Base-by-base conservation (phyloP, 768 basidiomycete species). In the Cubamyces sp. region DNA sequence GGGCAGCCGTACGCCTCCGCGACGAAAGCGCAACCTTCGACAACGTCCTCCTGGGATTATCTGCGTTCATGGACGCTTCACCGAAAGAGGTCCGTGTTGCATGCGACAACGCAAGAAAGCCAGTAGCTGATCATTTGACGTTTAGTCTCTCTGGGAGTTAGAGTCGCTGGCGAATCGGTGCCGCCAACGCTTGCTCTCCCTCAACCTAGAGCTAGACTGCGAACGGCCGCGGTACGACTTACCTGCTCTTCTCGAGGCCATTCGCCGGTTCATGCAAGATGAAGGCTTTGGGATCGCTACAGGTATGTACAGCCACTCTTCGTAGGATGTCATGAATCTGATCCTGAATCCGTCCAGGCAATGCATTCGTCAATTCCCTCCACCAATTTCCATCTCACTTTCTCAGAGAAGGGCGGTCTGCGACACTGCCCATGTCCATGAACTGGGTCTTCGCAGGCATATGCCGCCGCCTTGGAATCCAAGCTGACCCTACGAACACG, bases 301-400 rank as follows among this genome's bases (percentile, higher is more conserved):
- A 57, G 64, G 83, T 85, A 62, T 69, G 79, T 68, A 3, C 11
- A 26, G 7, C 16, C 47, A 16, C 11, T 3, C 11, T 26, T 21
- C 18, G 41, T 5, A 42, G 5, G 41, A 15, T 14, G 3, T 42
- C 41, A 42, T 42, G 12, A 42, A 42, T 9, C 43, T 45, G 4
- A 9, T 9, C n/a, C n/a, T 45, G n/a, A 3, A 45, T 9, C n/a
- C 19, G 9, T 26, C 21, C 62, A 82, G 81, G 70, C 4, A 45
- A 68, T n/a, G 68, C 68, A 15, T 85, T 82, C 66, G 73, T 77
- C 54, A 64, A 76, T 37, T 74, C 84, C n/a, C 68, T 76, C 52
- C 82, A 85, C 62, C 81, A 82, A 49, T 87, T 87, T 63, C 86
- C 87, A 18, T 86, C 87, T 64, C 69, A 74, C 56, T 85, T 87